phyloP scores from a whole-genome alignment of 305 asterid species.

The Monarda citriodora region DNA sequence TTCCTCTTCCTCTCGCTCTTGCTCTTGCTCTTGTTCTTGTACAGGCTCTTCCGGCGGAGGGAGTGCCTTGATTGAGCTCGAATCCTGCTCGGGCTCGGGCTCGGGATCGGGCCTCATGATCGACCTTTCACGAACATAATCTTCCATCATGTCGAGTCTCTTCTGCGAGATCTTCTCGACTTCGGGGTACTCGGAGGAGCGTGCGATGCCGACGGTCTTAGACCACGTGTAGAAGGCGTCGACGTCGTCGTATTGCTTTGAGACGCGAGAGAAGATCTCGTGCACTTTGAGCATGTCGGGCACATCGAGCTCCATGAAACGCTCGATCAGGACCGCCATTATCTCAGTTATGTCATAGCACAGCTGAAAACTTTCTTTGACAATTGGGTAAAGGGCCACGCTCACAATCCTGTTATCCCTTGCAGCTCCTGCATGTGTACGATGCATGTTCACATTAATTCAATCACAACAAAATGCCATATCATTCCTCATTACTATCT shows the following conservation, averaged over 20 bases:
- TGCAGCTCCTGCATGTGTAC: constrained; percentile 70
- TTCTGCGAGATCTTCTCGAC: constrained; percentile 74
- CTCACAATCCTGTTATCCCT: constrained; percentile 63
- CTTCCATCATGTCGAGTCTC: constrained; percentile 91
- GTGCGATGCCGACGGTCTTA: constrained; percentile 61
- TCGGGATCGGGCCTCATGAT: constrained; percentile 24
- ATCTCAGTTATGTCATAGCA: constrained; percentile 77
- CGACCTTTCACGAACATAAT: constrained; percentile 64
- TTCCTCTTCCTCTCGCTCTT: constrained; percentile 21
- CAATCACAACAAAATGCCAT: neutral
- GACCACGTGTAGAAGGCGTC: constrained; percentile 78
- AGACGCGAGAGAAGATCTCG: constrained; percentile 66
- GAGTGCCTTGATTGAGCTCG: constrained; percentile 64
- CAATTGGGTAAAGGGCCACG: constrained; percentile 72
- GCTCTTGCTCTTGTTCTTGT: constrained; percentile 7
- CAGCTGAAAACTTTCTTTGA: constrained; percentile 82
- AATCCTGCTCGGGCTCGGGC: constrained; percentile 42
- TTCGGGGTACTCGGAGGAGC: constrained; percentile 80
- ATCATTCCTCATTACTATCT: no score
- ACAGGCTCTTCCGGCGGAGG: constrained; percentile 53
- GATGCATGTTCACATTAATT: neutral
- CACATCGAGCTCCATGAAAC: constrained; percentile 74
- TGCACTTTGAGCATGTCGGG: constrained; percentile 62
- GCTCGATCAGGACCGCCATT: constrained; percentile 63
- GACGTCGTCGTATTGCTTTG: constrained; percentile 89